Evolutionary conservation across 257 asterid genomes (phyloP).

Genomic region (Ehretia macrophylla): DNA sequence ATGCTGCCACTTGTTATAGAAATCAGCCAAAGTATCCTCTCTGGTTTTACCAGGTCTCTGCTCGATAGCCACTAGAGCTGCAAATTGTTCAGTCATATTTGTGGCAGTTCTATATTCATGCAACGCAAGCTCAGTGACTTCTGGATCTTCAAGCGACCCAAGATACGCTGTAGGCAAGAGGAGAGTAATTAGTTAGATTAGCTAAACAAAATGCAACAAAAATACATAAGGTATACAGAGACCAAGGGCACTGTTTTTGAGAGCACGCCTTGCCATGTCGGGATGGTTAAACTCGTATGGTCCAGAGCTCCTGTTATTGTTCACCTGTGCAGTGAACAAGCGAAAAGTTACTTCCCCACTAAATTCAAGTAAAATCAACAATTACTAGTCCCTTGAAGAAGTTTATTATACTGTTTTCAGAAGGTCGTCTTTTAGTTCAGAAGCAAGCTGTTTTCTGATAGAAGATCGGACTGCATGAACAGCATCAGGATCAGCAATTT

Average conservation of each 20-base stretch:
- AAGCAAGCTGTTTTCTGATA: conserved; percentile 71
- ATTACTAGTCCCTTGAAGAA: conserved; percentile 3
- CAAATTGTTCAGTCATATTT: conserved; percentile 89
- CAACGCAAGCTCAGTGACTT: conserved; percentile 57
- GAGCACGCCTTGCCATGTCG: conserved; percentile 74
- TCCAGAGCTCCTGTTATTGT: conserved; percentile 54
- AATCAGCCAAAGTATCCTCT: conserved; percentile 78
- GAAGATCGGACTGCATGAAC: conserved; percentile 72
- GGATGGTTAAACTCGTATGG: conserved; percentile 56
- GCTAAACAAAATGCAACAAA: conserved; percentile 6
- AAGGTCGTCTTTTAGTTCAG: conserved; percentile 53
- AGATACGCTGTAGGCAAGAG: conserved; percentile 55
- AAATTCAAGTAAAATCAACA: conserved; percentile 1
- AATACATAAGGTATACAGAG: conserved; percentile 6
- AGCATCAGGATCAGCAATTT: conserved; percentile 88
- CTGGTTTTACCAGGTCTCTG: conserved; percentile 69
- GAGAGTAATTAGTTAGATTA: conserved; percentile 2
- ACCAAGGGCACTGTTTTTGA: conserved; percentile 75
- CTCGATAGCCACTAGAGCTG: conserved; percentile 77
- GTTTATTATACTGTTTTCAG: conserved; percentile 42
- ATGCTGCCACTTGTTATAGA: conserved; percentile 80
- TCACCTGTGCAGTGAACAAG: conserved; percentile 32
- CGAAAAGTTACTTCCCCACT: background rate
- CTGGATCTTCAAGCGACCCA: conserved; percentile 58
- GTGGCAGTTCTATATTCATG: conserved; percentile 74